Evolutionary conservation across 176 grass and related monocot species (phyloP).

Genomic region (Lolium rigidum): DNA sequence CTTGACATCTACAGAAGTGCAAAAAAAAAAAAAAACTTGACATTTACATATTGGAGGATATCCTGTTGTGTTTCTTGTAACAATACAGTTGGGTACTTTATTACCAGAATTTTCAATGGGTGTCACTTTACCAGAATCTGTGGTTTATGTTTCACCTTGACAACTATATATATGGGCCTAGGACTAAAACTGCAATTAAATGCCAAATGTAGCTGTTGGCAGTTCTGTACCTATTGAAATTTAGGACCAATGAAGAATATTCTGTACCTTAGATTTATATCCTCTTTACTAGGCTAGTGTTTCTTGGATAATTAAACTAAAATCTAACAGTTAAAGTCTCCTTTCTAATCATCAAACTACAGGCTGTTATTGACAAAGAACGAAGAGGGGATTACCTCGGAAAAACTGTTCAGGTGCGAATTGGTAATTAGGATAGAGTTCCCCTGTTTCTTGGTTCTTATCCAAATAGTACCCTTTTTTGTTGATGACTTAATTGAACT

Average conservation of each 20-base stretch:
- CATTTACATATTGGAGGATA: conserved; percentile 41
- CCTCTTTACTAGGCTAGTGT: neutral
- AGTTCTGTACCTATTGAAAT: neutral
- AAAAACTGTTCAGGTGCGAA: conserved; percentile 90
- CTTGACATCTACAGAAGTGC: conserved; percentile 27
- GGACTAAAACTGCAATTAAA: conserved; percentile 27
- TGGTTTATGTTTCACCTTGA: conserved; percentile 32
- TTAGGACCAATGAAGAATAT: conserved; percentile 24
- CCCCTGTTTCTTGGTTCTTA: conserved; percentile 9
- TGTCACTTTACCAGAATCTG: conserved; percentile 33
- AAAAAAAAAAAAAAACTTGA: neutral
- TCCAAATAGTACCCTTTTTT: neutral
- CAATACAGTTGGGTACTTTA: conserved; percentile 18
- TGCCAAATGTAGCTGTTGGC: conserved; percentile 13
- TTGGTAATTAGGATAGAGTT: neutral
- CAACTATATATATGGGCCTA: conserved; percentile 12
- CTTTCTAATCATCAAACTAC: conserved; percentile 31
- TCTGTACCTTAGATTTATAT: conserved; percentile 18
- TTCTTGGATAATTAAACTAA: neutral
- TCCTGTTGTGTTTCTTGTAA: conserved; percentile 16
- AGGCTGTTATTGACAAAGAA: conserved; percentile 97
- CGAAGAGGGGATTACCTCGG: conserved; percentile 97
- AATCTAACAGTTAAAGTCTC: conserved; percentile 2
- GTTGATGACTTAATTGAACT: conserved; percentile 14
- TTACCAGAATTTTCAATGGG: conserved; percentile 42